These are phyloP conservation scores for Xylariaceae sp. DNA, from an alignment of 2,329 filamentous ascomycete species.

Conservation along the genomic window DNA sequence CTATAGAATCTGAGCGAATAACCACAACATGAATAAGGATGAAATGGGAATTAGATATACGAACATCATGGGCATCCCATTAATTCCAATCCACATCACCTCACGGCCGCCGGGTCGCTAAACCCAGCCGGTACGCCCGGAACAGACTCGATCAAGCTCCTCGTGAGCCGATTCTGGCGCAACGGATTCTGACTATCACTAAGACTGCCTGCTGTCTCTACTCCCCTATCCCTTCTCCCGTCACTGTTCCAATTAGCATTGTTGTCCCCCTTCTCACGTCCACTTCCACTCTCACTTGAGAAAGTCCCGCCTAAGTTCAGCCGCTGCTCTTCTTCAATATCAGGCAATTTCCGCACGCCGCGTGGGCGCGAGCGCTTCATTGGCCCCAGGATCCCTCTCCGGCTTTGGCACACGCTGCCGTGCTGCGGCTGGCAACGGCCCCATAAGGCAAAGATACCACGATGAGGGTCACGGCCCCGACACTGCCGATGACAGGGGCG, in stretches of 20 bases:
- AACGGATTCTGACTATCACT: slow-evolving; percentile 32
- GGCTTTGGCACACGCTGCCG: too few species aligned
- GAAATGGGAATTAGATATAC: background rate
- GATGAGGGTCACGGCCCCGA: slow-evolving; percentile 38
- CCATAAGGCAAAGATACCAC: slow-evolving; percentile 38
- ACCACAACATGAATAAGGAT: background rate
- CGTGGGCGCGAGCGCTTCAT: background rate
- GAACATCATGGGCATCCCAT: slow-evolving; percentile 12
- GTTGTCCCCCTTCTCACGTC: slow-evolving; percentile 26
- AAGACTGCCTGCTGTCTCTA: background rate
- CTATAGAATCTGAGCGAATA: background rate
- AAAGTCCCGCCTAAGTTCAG: slow-evolving; percentile 32
- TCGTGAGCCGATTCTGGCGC: slow-evolving; percentile 34
- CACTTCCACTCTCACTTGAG: slow-evolving; percentile 26
- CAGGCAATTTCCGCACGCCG: background rate
- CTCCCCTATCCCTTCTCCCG: background rate
- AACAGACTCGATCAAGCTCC: slow-evolving; percentile 13
- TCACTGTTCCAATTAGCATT: background rate
- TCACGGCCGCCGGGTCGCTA: slow-evolving; percentile 7
- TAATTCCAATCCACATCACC: slow-evolving; percentile 1
- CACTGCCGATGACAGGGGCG: slow-evolving; percentile 38
- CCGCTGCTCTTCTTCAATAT: slow-evolving; percentile 7
- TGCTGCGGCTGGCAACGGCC: slow-evolving; percentile 27
- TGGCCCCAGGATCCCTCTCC: background rate
- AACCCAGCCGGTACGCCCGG: slow-evolving; percentile 23